Conservation (phyloP, 2,329 filamentous ascomycete species). For the Fusarium luffae region DNA sequence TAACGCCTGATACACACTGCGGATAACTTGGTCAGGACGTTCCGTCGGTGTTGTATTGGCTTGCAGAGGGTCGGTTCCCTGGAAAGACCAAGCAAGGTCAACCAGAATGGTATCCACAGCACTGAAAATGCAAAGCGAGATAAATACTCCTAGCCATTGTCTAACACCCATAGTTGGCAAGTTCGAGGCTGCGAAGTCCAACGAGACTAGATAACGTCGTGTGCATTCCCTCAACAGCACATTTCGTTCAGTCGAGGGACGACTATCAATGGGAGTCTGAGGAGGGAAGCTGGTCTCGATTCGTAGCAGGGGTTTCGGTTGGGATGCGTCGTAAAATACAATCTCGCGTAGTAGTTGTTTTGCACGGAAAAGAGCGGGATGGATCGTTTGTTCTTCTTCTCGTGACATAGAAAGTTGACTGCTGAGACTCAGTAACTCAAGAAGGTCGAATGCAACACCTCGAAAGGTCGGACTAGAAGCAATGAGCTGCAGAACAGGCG, state of each 20-base stretch:
- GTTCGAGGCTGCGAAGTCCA: conserved; percentile 59
- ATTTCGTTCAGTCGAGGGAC: conserved; percentile 59
- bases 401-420: conserved; percentile 61
- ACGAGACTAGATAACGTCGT: conserved; percentile 62
- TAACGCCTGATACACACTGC: conserved; percentile 63
- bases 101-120: conserved; percentile 63
- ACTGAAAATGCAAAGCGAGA: conserved; percentile 69
- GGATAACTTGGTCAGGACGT: conserved; percentile 51
- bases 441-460: conserved; percentile 62
- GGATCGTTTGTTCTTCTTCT: conserved; percentile 59
- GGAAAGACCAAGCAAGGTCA: conserved; percentile 51
- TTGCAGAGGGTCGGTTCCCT: conserved; percentile 22
- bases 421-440: conserved; percentile 63
- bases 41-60: conserved; percentile 15
- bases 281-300: conserved; percentile 32
- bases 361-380: conserved; percentile 63
- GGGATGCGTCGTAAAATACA: conserved; percentile 64
- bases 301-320: conserved; percentile 57
- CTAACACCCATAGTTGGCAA: conserved; percentile 54
- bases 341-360: conserved; percentile 67
- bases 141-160: conserved; percentile 63
- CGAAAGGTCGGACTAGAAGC: conserved; percentile 64
- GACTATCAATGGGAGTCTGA: conserved; percentile 54
- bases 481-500: conserved; percentile 62
- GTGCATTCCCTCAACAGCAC: conserved; percentile 63